Evolutionary conservation across 495 filamentous ascomycete species (phyloP).

Genomic region (Cenococcum geophilum): DNA sequence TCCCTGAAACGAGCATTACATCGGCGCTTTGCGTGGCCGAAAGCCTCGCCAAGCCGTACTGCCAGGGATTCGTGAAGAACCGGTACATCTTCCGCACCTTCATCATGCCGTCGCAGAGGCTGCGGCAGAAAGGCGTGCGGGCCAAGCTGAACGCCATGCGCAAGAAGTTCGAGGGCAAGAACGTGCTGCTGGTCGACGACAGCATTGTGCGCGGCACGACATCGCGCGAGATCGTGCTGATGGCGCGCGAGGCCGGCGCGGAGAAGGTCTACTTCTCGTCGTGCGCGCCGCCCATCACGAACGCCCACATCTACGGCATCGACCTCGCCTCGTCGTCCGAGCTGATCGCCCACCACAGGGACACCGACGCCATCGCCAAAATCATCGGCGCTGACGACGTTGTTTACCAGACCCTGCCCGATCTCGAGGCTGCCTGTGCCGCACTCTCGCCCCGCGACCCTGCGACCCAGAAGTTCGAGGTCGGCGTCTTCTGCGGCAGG

Average conservation of each 20-base stretch:
- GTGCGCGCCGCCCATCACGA: conserved; percentile 79
- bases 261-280: conserved; percentile 85
- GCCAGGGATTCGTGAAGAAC: conserved; percentile 87
- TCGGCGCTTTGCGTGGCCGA: conserved; percentile 76
- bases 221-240: conserved; percentile 80
- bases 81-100: conserved; percentile 95
- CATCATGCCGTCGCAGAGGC: conserved; percentile 86
- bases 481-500: conserved; percentile 92
- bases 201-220: conserved; percentile 92
- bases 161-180: conserved; percentile 77
- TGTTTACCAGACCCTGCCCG: conserved; percentile 81
- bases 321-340: conserved; percentile 79
- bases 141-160: conserved; percentile 79
- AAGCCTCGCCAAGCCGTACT: conserved; percentile 71
- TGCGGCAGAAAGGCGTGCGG: conserved; percentile 71
- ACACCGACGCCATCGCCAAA: conserved; percentile 59
- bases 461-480: conserved; percentile 65
- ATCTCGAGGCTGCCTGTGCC: conserved; percentile 73
- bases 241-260: conserved; percentile 89
- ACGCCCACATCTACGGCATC: conserved; percentile 79
- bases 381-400: conserved; percentile 88
- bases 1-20: conserved; percentile 81
- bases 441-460: conserved; percentile 56
- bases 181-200: conserved; percentile 85
- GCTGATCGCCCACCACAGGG: conserved; percentile 76